Evolutionary conservation across 1,139 yeast genomes (phyloP).

Genomic region (Groenewaldozyma sp.): DNA sequence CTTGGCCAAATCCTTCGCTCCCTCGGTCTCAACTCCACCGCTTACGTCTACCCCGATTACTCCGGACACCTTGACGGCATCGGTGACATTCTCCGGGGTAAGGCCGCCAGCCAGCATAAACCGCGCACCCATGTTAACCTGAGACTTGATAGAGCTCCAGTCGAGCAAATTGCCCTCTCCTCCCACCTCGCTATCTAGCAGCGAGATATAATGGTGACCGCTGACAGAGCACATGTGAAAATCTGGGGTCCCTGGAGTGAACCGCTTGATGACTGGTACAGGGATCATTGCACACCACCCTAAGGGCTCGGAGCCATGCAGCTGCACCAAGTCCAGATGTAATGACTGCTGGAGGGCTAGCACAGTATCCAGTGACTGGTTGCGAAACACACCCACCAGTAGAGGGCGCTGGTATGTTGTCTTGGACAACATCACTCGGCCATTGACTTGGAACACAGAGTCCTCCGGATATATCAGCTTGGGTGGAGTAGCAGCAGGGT

Average conservation of each 20-base stretch:
- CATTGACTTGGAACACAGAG: conserved; percentile 18
- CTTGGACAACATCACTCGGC: conserved; percentile 13
- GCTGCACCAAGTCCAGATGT: conserved; percentile 67
- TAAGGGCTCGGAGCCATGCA: conserved; percentile 79
- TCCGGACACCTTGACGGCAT: conserved; percentile 42
- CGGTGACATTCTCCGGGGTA: conserved; percentile 56
- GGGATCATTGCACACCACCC: conserved; percentile 41
- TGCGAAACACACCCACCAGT: conserved; percentile 84
- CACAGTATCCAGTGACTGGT: conserved; percentile 64
- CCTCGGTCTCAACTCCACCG: conserved; percentile 84
- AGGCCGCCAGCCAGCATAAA: conserved; percentile 87
- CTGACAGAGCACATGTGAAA: conserved; percentile 33
- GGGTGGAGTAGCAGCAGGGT: conserved; percentile 2
- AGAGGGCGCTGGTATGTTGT: conserved; percentile 46
- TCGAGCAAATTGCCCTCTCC: conserved; percentile 79
- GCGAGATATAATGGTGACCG: conserved; percentile 43
- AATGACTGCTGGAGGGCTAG: conserved; percentile 38
- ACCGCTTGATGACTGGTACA: conserved; percentile 66
- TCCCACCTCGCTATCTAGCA: conserved; percentile 82
- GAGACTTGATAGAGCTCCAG: conserved; percentile 49
- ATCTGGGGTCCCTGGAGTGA: conserved; percentile 50
- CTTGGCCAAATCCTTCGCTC: conserved; percentile 58
- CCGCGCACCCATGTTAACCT: conserved; percentile 36
- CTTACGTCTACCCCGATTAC: conserved; percentile 90
- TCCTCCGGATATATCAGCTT: conserved; percentile 5